phyloP scores from a whole-genome alignment of 768 basidiomycete species.

The Neoboletus subvelutipes region DNA sequence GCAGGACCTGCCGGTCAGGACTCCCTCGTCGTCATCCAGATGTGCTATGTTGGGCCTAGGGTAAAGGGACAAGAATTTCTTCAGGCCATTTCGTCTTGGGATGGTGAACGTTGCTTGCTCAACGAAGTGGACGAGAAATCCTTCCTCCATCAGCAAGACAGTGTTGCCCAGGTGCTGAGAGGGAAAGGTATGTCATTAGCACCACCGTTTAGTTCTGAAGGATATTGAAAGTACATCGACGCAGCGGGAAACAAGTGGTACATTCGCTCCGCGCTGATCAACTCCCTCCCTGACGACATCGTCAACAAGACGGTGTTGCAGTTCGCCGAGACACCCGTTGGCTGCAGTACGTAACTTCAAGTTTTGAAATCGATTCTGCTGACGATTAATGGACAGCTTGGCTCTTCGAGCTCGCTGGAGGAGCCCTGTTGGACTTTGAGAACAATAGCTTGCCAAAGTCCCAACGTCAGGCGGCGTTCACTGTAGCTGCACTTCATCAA shows the following conservation, averaged over 20 bases:
- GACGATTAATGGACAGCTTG: constrained; percentile 53
- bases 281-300: constrained; percentile 82
- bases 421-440: constrained; percentile 72
- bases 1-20: constrained; percentile 84
- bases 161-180: constrained; percentile 84
- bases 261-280: constrained; percentile 82
- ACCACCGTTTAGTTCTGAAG: neutral
- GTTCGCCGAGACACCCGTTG: constrained; percentile 82
- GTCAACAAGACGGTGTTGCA: constrained; percentile 79
- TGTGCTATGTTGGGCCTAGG: constrained; percentile 82
- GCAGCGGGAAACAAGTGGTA: constrained; percentile 86
- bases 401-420: constrained; percentile 90
- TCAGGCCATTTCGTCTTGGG: constrained; percentile 85
- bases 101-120: constrained; percentile 79
- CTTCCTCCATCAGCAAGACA: constrained; percentile 88
- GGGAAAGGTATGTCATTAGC: constrained; percentile 60
- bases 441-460: constrained; percentile 72
- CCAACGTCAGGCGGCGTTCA: constrained; percentile 80
- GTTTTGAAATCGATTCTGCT: neutral
- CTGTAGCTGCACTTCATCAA: constrained; percentile 87
- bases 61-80: constrained; percentile 75
- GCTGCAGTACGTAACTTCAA: constrained; percentile 70
- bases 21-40: constrained; percentile 86
- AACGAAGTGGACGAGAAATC: constrained; percentile 92
- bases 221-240: neutral